Base-by-base conservation (phyloP, 164 flowering plant genomes). In the Berberis thunbergii region DNA sequence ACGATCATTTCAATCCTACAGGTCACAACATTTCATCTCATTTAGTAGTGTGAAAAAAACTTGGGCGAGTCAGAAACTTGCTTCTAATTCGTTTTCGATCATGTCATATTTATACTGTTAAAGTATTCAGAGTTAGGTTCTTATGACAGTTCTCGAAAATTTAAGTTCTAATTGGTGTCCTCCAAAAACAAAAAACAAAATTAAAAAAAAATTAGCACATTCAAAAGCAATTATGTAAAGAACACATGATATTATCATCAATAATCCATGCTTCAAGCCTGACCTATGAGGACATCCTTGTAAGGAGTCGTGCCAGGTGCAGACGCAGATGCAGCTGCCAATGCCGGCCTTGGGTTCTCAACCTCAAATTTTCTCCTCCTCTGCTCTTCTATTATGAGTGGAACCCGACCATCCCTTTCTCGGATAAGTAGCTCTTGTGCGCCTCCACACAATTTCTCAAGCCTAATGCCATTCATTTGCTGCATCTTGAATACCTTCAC, bases 401-500 rank as follows among this genome's bases (percentile, higher is more conserved):
- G 92, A n/a, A 74, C 69, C 0, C 76, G 83, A 39, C 94, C 92
- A 78, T 88, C 98, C 68, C 90, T 71, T 2, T 61, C 81, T 38
- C 57, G 67, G 39, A 69, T 49, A 49, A 88, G 66, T 39, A 78
- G 65, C 70, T 87, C 99, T 39, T 84, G 93, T 7, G 94, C 91
- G n/a, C 93, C 94, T 54, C 96, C 89, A 7, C 93, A 75, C 59
- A 91, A 78, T 64, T 86, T 87, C 83, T 91, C 99, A 3, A 91
- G 84, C 66, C 89, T 72, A n/a, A 76, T 63, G 5, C 79, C 87
- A 42, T 74, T 72, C 4, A 69, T 63, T 70, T 87, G 95, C 63
- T 85, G 96, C 89, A 94, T 85, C 79, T 87, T 82, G 79, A 90
- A 87, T 59, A 90, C 96, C 70, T 88, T 90, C 2, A 80, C 78